Percentiles rank a stretch among this genome's conserved stretches.
phyloP scores from a whole-genome alignment of 257 asterid species.

The Pogostemon cablin region DNA sequence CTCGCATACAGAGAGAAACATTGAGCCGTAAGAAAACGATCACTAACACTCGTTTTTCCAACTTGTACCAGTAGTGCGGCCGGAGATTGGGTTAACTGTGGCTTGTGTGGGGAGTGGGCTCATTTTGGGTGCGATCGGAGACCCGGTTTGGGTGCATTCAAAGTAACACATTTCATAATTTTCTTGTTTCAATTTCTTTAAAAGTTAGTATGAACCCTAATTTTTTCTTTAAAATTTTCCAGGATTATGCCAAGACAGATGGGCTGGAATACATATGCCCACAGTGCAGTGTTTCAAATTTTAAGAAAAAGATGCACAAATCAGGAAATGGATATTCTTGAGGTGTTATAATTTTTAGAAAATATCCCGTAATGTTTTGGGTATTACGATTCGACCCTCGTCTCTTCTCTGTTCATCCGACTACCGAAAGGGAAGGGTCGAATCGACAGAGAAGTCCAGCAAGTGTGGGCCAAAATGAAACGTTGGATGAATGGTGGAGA shows the following conservation, averaged over 20 bases:
- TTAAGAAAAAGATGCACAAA: slow-evolving; percentile 78
- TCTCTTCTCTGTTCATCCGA: neutral
- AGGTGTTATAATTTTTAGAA: slow-evolving; percentile 25
- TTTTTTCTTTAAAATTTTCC: slow-evolving; percentile 29
- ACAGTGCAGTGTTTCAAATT: slow-evolving; percentile 84
- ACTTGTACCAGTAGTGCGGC: slow-evolving; percentile 88
- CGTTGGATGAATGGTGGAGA: slow-evolving; percentile 29
- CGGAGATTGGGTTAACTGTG: slow-evolving; percentile 99
- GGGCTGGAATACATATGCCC: slow-evolving; percentile 99
- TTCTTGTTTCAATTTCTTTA: neutral
- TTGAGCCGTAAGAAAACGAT: neutral
- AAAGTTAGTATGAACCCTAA: neutral
- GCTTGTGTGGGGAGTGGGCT: slow-evolving; percentile 99
- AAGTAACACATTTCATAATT: slow-evolving; percentile 48
- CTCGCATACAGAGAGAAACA: neutral
- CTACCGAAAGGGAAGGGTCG: slow-evolving; percentile 20
- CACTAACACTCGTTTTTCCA: slow-evolving; percentile 42
- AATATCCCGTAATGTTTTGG: slow-evolving; percentile 19
- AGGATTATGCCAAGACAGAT: slow-evolving; percentile 99
- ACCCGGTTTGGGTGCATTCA: slow-evolving; percentile 97
- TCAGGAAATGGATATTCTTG: slow-evolving; percentile 75
- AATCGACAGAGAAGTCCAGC: slow-evolving; percentile 23
- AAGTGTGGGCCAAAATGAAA: slow-evolving; percentile 29
- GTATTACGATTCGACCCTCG: slow-evolving; percentile 26
- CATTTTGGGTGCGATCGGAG: slow-evolving; percentile 97